phyloP scores from a whole-genome alignment of 139 green algal species.

The Microglena sp. region DNA sequence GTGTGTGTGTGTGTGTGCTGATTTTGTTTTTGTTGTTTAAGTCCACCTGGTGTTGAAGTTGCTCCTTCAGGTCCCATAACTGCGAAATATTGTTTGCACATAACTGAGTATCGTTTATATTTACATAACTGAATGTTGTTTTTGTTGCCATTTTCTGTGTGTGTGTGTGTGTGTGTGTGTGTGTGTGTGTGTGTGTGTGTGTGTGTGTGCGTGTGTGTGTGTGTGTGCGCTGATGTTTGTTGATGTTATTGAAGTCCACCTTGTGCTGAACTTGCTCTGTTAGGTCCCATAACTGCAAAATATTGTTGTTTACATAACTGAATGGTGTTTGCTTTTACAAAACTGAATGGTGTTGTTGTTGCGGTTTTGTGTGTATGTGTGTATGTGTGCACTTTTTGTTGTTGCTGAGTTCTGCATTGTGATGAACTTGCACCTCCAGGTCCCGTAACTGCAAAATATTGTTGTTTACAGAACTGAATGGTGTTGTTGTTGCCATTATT shows the following conservation, averaged over 20 bases:
- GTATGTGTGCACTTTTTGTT: neutral
- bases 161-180: conserved; percentile 1
- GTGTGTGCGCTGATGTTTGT: neutral
- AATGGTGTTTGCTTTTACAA: neutral
- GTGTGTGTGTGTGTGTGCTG: conserved; percentile 2
- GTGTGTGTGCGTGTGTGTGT: conserved; percentile 1
- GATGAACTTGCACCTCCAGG: neutral
- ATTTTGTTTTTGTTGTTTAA: too few species aligned
- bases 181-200: conserved; percentile 2
- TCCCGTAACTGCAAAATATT: too few species aligned
- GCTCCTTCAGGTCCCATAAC: neutral
- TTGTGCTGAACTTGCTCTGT: neutral
- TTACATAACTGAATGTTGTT: too few species aligned
- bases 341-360: neutral
- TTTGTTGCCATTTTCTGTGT: neutral
- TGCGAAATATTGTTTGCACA: neutral
- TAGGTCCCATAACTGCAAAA: too few species aligned
- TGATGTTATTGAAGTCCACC: neutral
- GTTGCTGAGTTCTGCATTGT: neutral
- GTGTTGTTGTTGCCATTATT: neutral
- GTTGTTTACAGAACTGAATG: neutral
- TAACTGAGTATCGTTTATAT: neutral
- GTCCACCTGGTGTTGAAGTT: neutral
- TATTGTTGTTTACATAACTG: neutral
- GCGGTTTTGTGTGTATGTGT: neutral